Evolutionary conservation across 2,329 filamentous ascomycete species (phyloP).

Genomic region (Calonectria montana): DNA sequence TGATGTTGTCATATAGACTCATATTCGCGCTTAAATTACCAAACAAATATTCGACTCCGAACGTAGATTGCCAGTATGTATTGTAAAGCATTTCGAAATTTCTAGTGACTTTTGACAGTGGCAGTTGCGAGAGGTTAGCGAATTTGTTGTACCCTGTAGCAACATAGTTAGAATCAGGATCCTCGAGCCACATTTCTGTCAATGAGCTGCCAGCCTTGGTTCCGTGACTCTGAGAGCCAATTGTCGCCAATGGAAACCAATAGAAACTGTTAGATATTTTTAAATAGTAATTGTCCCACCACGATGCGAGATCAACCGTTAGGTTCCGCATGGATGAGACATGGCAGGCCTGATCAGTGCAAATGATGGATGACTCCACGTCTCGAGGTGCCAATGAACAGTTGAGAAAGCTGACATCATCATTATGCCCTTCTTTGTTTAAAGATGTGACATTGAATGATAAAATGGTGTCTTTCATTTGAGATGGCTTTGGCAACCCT

Average conservation of each 20-base stretch:
- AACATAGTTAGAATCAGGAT: background rate
- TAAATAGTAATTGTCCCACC: background rate
- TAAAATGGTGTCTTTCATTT: background rate
- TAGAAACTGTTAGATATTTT: background rate
- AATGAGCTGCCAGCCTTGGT: background rate
- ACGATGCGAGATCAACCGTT: background rate
- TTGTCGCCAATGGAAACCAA: background rate
- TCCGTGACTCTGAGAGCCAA: background rate
- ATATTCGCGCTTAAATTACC: background rate
- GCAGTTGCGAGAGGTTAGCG: background rate
- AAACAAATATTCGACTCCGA: background rate
- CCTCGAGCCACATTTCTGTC: background rate
- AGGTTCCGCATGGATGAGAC: background rate
- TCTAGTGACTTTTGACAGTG: background rate
- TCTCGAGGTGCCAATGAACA: constrained; percentile 4
- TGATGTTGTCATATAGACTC: background rate
- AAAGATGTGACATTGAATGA: background rate
- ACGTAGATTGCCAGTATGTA: background rate
- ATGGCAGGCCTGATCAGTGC: background rate
- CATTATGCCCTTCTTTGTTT: background rate
- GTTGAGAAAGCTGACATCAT: constrained; percentile 5
- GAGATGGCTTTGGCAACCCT: background rate
- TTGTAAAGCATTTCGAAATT: background rate
- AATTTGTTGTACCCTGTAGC: background rate
- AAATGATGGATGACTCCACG: constrained; percentile 8